Conservation (phyloP, 2,329 filamentous ascomycete species). For the Colletotrichum paranaense region DNA sequence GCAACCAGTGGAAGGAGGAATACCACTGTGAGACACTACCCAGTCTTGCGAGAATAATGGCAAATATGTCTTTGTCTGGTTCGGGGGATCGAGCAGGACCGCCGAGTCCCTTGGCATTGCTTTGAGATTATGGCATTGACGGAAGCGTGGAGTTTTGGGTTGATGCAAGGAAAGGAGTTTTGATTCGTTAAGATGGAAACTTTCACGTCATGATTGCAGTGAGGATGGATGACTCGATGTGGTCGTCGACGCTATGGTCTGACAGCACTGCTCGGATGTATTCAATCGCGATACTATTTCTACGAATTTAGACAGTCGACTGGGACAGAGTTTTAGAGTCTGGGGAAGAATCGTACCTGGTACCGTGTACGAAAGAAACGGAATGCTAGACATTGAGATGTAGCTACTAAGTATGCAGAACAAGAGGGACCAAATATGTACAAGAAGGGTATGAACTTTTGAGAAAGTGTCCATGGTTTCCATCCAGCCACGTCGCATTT, state of each 20-base stretch:
- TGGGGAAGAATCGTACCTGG: not conserved
- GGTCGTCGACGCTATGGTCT: not conserved
- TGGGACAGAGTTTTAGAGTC: too few species aligned
- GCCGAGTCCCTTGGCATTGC: not conserved
- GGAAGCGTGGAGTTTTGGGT: not conserved
- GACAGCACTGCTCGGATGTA: not conserved
- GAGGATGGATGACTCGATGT: not conserved
- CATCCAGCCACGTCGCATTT: not conserved
- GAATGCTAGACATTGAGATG: not conserved
- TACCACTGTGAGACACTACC: constrained; percentile 30
- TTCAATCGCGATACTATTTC: not conserved
- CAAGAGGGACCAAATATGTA: not conserved
- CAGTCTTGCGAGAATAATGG: constrained; percentile 19
- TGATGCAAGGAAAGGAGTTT: not conserved
- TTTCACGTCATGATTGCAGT: not conserved
- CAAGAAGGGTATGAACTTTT: not conserved
- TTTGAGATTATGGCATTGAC: not conserved
- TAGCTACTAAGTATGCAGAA: not conserved
- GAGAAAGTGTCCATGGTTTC: not conserved
- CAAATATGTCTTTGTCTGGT: not conserved
- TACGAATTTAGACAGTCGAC: too few species aligned
- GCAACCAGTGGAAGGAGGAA: constrained; percentile 25
- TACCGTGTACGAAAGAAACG: not conserved
- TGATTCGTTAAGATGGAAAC: not conserved
- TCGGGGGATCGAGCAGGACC: not conserved